A percentile compares a stretch with the other conserved stretches of the same genome.
Conservation (phyloP, 2,329 filamentous ascomycete species). For the Penicillium decumbens region DNA sequence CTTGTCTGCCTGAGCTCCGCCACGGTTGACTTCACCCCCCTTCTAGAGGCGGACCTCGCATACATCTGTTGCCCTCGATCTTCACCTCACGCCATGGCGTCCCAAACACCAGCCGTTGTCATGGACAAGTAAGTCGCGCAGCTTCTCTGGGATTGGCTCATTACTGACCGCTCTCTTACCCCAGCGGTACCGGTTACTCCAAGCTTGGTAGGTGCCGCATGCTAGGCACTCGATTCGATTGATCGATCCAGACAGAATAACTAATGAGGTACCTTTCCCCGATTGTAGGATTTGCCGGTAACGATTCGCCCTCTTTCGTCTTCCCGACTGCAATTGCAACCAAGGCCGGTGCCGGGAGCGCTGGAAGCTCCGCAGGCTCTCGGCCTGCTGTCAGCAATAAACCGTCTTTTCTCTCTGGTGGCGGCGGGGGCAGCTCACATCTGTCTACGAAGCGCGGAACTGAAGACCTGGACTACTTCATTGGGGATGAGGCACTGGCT, state of each 20-base stretch:
- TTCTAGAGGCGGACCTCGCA: conserved; percentile 5
- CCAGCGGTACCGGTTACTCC: conserved; percentile 96
- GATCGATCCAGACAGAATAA: conserved; percentile 5
- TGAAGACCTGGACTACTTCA: conserved; percentile 97
- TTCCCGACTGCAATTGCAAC: conserved; percentile 98
- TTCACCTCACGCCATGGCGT: conserved; percentile 63
- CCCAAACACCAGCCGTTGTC: conserved; percentile 99
- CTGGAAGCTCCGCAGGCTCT: conserved; percentile 73
- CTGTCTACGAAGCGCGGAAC: conserved; percentile 89
- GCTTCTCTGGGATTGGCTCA: conserved; percentile 12
- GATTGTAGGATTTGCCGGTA: conserved; percentile 83
- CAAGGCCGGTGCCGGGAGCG: conserved; percentile 67
- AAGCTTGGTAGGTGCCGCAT: conserved; percentile 72
- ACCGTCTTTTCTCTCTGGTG: conserved; percentile 88
- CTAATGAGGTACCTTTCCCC: conserved; percentile 31
- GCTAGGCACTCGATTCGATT: conserved; percentile 6
- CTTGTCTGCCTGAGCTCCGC: conserved; percentile 27
- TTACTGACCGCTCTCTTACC: conserved; percentile 22
- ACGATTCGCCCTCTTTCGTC: conserved; percentile 98
- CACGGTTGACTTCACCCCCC: conserved; percentile 18
- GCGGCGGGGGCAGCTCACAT: conserved; percentile 76
- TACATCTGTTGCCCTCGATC: conserved; percentile 11
- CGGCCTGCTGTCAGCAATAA: conserved; percentile 89
- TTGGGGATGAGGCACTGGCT: conserved; percentile 89
- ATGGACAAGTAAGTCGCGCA: conserved; percentile 92